Percentiles rank a stretch among this genome's conserved stretches.
Evolutionary conservation across 2,329 filamentous ascomycete genomes (phyloP).

Genomic region (Trichophaea hybrida): DNA sequence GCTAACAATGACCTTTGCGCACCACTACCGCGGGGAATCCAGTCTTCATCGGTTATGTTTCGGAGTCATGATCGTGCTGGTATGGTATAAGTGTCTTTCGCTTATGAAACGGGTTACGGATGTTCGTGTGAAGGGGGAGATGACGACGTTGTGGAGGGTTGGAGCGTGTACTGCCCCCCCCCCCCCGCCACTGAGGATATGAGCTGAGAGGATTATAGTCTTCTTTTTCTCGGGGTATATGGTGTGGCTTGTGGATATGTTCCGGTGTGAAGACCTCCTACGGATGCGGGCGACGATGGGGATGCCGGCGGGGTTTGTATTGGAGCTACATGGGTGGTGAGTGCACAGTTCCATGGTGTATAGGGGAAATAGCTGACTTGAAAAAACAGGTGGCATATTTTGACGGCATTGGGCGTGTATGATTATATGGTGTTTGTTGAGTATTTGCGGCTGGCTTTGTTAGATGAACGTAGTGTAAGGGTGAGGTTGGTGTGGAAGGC

Average conservation of each 20-base stretch:
- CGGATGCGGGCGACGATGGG: constrained; percentile 1
- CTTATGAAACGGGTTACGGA: constrained; percentile 5
- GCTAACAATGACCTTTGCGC: background rate
- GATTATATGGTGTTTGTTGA: constrained; percentile 17
- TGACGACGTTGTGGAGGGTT: constrained; percentile 9
- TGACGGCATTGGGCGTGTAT: constrained; percentile 14
- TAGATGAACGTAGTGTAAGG: no score
- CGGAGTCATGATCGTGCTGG: background rate
- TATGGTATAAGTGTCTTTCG: background rate
- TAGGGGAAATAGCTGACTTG: no score
- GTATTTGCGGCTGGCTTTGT: constrained; percentile 1
- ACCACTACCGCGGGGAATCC: background rate
- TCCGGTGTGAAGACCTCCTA: background rate
- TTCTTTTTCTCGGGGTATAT: constrained; percentile 11
- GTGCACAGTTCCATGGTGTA: background rate
- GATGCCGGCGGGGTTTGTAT: constrained; percentile 10
- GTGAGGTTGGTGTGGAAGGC: no score
- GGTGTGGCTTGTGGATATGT: constrained; percentile 12
- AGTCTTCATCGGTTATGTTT: background rate
- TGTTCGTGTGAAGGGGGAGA: background rate
- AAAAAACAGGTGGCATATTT: constrained; percentile 11
- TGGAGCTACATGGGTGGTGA: constrained; percentile 16
- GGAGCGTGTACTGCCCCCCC: background rate
- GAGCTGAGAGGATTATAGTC: background rate
- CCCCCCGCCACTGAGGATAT: background rate